Evolutionary conservation across 306 rosid species (phyloP), one percentile per base, ranked within the genome.

Genomic region (Begonia fuchsioides): DNA sequence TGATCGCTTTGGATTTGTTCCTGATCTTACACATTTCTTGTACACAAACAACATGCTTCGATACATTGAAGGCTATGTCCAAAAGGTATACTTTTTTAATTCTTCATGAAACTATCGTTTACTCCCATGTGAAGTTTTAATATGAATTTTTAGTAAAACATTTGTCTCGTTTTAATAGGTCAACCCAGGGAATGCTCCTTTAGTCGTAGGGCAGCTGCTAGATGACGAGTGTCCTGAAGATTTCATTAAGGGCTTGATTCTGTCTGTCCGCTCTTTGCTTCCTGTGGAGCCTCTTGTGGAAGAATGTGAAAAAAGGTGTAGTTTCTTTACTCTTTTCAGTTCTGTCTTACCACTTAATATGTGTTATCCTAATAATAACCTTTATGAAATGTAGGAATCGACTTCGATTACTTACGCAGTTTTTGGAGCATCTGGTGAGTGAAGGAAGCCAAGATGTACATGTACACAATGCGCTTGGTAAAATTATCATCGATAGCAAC

Each of bases 401-500:
- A 15, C 90, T 92, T 66, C 94, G 98, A 15, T 70, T 92, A 47
- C 98, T 92, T 57, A 75, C 96, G 18, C 98, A 92, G 60, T 92
- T 92, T 70, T 71, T 92, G 76, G 98, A 92, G 75, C 96, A 92
- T 82, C 94, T 92, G 18, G 98, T 92, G 72, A 85, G 96, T 43
- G 98, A 92, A 76, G 98, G 98, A 73, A 92, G 98, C 85, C 98
- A 85, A 66, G 98, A 92, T 57, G 96, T 85, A 46, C 98, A 92
- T 68, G 96, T 92, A 40, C 98, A 92, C 55, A 92, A 92, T 55
- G 98, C 98, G 14, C 65, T 92, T 72, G 98, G 98, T 56, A 92
- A 92, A 82, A 92, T 92, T 58, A 92, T 92, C 67, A 82, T 92
- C 51, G 98, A 92, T 68, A 92, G 98, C 70, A 87, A 87, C 77